phyloP scores from a whole-genome alignment of 352 stramenopile species.

The Bremia lactucae region DNA sequence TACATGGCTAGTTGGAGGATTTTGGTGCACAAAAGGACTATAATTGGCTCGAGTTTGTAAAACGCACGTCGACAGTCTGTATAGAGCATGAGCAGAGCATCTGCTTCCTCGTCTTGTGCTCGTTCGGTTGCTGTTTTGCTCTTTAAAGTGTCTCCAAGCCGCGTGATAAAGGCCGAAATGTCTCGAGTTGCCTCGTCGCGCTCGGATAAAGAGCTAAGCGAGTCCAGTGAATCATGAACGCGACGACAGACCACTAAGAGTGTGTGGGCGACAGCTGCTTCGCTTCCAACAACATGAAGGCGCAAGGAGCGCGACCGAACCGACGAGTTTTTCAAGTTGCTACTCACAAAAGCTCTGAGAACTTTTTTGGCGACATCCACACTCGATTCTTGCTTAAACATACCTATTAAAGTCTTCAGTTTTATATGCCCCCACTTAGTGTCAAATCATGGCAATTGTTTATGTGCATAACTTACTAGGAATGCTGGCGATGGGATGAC shows the following conservation, averaged over 20 bases:
- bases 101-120: slow-evolving; percentile 53
- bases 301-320: slow-evolving; percentile 25
- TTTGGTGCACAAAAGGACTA: slow-evolving; percentile 39
- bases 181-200: slow-evolving; percentile 43
- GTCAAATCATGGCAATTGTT: too few species aligned
- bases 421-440: too few species aligned
- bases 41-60: slow-evolving; percentile 79
- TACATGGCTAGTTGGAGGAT: slow-evolving; percentile 58
- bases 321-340: slow-evolving; percentile 15
- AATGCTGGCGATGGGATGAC: slow-evolving; percentile 69
- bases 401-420: slow-evolving; percentile 64
- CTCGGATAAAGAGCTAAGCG: slow-evolving; percentile 54
- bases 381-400: slow-evolving; percentile 79
- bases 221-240: slow-evolving; percentile 78
- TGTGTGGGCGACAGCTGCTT: slow-evolving; percentile 76
- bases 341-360: slow-evolving; percentile 58
- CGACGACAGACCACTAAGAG: slow-evolving; percentile 78
- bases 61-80: slow-evolving; percentile 81
- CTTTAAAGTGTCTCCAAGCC: slow-evolving; percentile 34
- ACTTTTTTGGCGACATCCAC: slow-evolving; percentile 78
- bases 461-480: slow-evolving; percentile 24
- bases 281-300: slow-evolving; percentile 52
- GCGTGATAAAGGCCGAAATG: slow-evolving; percentile 73
- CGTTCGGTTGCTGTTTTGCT: slow-evolving; percentile 2
- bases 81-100: slow-evolving; percentile 79